Base-by-base conservation (phyloP, 495 filamentous ascomycete species). In the Polyplosphaeria fusca region DNA sequence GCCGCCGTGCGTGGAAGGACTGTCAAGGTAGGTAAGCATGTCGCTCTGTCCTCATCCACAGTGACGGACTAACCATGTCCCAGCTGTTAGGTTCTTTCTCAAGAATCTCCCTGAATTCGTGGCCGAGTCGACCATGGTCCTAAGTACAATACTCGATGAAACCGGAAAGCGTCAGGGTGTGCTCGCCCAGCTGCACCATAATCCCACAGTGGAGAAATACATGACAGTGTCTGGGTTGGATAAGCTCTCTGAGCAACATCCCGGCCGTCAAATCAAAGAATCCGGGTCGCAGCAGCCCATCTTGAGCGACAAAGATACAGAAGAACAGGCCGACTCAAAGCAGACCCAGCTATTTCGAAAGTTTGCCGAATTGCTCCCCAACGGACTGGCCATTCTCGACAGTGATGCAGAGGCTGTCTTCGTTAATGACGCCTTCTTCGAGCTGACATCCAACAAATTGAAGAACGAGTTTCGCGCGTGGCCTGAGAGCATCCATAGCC, bases 321-420 rank as follows among this genome's bases (percentile, higher is more conserved):
- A 27, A 13, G 30, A 27, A 4, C 45, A 60, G 24, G 41, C 25
- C 4, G 57, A 60, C 47, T 32, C 41, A 0, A 50, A 38, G 28
- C 57, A 61, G 52, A 67, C 44, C 1, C 61, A 57, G 38, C 64
- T 72, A 30, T 72, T 72, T 39, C 64, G 57, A 24, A 37, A 58
- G 7, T 72, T 72, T 43, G 70, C 70, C 5, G 68, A 72, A 47
- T 54, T 72, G 53, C 47, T 72, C 14, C 70, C 70, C 9, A 68
- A 64, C n/a, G 70, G 70, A 2, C 57, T 72, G n/a, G 70, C 70
- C 13, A 70, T 72, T 42, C 59, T 72, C 16, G 68, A 70, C 55
- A 56, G 53, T 20, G 55, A 60, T 16, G 70, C 70, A 14, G 59
- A 68, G 32, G 64, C 68, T 4, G 58, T 72, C 2, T 72, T 70